Conservation (phyloP, 2,329 filamentous ascomycete genomes). For the Pseudonectria buxi region DNA sequence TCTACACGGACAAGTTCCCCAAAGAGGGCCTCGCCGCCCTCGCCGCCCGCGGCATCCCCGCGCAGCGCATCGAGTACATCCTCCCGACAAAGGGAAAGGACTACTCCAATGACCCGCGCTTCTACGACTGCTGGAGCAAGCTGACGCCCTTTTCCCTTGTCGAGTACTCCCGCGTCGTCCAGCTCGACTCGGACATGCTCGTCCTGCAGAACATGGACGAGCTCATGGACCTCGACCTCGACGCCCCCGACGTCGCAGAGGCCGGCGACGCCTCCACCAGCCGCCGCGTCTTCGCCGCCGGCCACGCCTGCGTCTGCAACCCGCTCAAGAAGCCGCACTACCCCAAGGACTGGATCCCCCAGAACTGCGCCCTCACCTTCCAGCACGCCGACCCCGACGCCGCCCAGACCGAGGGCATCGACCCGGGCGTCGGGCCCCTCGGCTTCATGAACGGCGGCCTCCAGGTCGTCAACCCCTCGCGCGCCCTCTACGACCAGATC, state of each 20-base stretch:
- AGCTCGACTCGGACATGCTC: constrained; percentile 86
- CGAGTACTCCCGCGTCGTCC: constrained; percentile 73
- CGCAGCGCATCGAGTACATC: constrained; percentile 65
- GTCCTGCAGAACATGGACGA: constrained; percentile 83
- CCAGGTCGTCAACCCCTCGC: constrained; percentile 48
- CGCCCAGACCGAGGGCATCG: constrained; percentile 40
- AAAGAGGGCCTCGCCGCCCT: constrained; percentile 62
- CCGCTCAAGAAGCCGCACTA: constrained; percentile 73
- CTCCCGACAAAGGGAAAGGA: constrained; percentile 58
- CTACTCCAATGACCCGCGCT: constrained; percentile 72
- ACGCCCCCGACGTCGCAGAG: constrained; percentile 33
- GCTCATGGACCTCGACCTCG: constrained; percentile 75
- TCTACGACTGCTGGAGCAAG: constrained; percentile 89
- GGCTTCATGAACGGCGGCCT: constrained; percentile 46
- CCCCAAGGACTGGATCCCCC: constrained; percentile 58
- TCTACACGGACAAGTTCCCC: constrained; percentile 76
- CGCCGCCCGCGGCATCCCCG: constrained; percentile 59
- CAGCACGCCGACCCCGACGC: constrained; percentile 41
- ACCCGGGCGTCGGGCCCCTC: constrained; percentile 40
- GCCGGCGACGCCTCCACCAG: constrained; percentile 24
- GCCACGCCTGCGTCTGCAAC: constrained; percentile 83
- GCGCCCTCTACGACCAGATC: constrained; percentile 42
- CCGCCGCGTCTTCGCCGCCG: constrained; percentile 68
- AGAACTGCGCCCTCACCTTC: constrained; percentile 52
- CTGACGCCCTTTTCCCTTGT: constrained; percentile 69